Percentiles rank a stretch among this genome's conserved stretches.
phyloP scores from a whole-genome alignment of 169 alveolate genomes.

The Plasmodium inui region DNA sequence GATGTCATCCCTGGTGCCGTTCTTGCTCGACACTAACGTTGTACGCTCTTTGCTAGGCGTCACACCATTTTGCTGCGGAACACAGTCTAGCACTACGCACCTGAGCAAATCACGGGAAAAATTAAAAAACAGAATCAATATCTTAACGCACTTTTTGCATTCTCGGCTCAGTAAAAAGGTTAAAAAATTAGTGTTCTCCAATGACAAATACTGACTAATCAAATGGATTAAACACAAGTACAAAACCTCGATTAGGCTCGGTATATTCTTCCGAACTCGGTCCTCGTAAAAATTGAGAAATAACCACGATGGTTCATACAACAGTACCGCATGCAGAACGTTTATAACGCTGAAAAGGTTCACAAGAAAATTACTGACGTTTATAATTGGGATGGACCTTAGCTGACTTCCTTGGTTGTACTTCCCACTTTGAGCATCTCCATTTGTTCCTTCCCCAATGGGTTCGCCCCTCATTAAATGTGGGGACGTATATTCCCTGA shows the following conservation, averaged over 20 bases:
- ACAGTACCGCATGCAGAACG: constrained; percentile 7
- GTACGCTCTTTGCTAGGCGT: background rate
- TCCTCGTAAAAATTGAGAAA: constrained; percentile 56
- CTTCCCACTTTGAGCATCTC: background rate
- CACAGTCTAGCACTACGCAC: background rate
- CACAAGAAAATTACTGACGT: background rate
- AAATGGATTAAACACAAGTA: constrained; percentile 29
- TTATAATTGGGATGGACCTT: constrained; percentile 1
- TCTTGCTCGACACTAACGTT: background rate
- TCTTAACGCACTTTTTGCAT: constrained; percentile 40
- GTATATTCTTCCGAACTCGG: constrained; percentile 21
- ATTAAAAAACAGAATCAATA: constrained; percentile 34
- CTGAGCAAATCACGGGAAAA: constrained; percentile 15
- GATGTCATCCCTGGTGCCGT: background rate
- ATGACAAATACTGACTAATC: constrained; percentile 40
- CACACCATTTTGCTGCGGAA: background rate
- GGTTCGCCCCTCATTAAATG: background rate
- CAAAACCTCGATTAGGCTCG: constrained; percentile 30
- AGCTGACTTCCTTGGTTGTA: background rate
- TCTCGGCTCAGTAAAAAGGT: background rate
- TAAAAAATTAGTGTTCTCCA: constrained; percentile 1
- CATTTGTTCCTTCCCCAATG: background rate
- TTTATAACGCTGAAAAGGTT: constrained; percentile 34
- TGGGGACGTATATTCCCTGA: background rate
- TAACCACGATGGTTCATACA: constrained; percentile 32